phyloP scores from a whole-genome alignment of 2,329 filamentous ascomycete genomes.

The Fusarium torreyae region DNA sequence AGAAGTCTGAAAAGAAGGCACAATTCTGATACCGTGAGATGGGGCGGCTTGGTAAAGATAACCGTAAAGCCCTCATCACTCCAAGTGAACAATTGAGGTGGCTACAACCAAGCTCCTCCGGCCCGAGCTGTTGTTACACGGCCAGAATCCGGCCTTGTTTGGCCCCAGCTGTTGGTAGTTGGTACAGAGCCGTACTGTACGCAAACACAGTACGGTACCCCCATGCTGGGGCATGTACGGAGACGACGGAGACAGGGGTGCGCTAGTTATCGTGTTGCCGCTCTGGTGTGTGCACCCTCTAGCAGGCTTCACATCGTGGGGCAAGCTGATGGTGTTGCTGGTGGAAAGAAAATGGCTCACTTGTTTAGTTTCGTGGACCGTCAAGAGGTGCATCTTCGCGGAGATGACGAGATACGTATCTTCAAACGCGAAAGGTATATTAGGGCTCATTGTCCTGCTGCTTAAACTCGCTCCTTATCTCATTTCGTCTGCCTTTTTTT shows the following conservation, averaged over 20 bases:
- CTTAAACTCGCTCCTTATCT: neutral
- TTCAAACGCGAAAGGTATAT: conserved; percentile 45
- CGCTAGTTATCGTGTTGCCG: conserved; percentile 31
- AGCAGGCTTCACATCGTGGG: conserved; percentile 49
- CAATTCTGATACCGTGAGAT: neutral
- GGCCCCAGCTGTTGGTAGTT: neutral
- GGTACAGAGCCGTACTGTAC: neutral
- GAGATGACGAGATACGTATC: conserved; percentile 48
- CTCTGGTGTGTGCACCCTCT: conserved; percentile 33
- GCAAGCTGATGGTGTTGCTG: conserved; percentile 45
- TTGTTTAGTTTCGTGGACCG: conserved; percentile 47
- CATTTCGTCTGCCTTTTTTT: conserved; percentile 1
- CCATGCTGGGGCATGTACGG: conserved; percentile 26
- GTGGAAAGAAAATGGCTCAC: conserved; percentile 51
- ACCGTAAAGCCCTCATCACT: neutral
- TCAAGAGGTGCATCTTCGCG: conserved; percentile 31
- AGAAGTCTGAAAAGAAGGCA: neutral
- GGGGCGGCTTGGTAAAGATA: conserved; percentile 2
- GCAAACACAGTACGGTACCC: conserved; percentile 3
- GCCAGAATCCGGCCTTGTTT: conserved; percentile 2
- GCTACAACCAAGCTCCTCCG: conserved; percentile 8
- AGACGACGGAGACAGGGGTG: conserved; percentile 29
- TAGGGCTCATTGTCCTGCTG: conserved; percentile 36
- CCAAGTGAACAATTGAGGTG: neutral
- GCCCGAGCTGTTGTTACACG: neutral